A percentile compares a stretch with the other conserved stretches of the same genome.
These are phyloP conservation scores for Carallia brachiata DNA, from an alignment of 345 rosid genomes.

Conservation along the genomic window DNA sequence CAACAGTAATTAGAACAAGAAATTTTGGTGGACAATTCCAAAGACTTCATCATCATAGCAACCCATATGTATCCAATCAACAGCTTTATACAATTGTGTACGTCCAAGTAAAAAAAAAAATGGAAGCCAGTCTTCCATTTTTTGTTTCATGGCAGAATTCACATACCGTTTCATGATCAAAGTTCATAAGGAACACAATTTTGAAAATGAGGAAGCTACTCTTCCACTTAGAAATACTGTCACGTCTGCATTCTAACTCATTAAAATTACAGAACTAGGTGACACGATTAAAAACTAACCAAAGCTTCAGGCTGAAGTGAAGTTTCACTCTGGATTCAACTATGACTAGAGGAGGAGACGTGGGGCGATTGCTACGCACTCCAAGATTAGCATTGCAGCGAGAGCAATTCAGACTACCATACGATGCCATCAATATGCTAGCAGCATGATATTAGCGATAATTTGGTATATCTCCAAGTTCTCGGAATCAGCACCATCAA, in stretches of 20 bases:
- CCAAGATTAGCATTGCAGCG: neutral
- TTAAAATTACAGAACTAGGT: slow-evolving; percentile 3
- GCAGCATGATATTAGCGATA: neutral
- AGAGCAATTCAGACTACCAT: neutral
- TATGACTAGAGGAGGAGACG: neutral
- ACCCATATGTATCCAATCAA: neutral
- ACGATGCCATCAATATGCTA: neutral
- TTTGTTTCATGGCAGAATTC: too few species aligned
- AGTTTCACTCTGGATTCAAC: neutral
- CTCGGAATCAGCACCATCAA: slow-evolving; percentile 4
- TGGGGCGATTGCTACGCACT: neutral
- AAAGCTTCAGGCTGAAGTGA: slow-evolving; percentile 1
- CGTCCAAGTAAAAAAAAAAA: neutral
- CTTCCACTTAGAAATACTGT: neutral
- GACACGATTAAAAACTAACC: slow-evolving; percentile 6
- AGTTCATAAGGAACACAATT: neutral
- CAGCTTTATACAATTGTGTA: too few species aligned
- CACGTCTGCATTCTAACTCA: neutral
- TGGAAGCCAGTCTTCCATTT: too few species aligned
- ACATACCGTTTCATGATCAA: too few species aligned
- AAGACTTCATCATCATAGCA: neutral
- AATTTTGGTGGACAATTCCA: neutral
- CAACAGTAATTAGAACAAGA: neutral
- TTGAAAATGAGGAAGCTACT: neutral
- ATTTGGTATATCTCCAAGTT: slow-evolving; percentile 2